These are phyloP conservation scores for Pleurotus salmoneostramineus DNA, from an alignment of 768 basidiomycete species.

Conservation along the genomic window DNA sequence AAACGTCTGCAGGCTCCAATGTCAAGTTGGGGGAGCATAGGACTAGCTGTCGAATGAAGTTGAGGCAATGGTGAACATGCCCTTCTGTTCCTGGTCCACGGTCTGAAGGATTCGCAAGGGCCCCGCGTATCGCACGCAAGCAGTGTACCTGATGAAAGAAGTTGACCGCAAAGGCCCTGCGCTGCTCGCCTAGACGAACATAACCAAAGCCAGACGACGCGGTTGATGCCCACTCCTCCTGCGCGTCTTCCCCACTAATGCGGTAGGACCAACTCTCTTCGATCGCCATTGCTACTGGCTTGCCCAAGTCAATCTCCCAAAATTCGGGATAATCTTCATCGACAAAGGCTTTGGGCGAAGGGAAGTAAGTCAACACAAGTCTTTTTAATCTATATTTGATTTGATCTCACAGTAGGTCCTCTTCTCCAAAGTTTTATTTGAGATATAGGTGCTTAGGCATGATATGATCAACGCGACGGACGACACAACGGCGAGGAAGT, in stretches of 20 bases:
- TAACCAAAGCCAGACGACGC: conserved; percentile 23
- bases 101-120: conserved; percentile 2
- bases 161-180: conserved; percentile 23
- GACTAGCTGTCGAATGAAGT: conserved; percentile 17
- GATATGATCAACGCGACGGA: neutral
- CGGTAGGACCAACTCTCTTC: conserved; percentile 27
- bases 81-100: neutral
- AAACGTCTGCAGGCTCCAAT: conserved; percentile 15
- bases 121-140: conserved; percentile 18
- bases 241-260: conserved; percentile 17
- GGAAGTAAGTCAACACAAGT: neutral
- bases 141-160: conserved; percentile 33
- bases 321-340: conserved; percentile 24
- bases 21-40: conserved; percentile 17
- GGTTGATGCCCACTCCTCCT: conserved; percentile 22
- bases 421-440: neutral
- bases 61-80: conserved; percentile 18
- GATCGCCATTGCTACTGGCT: conserved; percentile 15
- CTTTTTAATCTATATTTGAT: neutral
- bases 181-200: conserved; percentile 22
- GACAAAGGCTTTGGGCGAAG: conserved; percentile 18
- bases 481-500: neutral
- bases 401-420: neutral
- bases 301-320: conserved; percentile 16
- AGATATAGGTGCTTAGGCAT: neutral